These are phyloP conservation scores for Prunus yedoensis DNA, from an alignment of 331 rosid genomes.

Conservation along the genomic window DNA sequence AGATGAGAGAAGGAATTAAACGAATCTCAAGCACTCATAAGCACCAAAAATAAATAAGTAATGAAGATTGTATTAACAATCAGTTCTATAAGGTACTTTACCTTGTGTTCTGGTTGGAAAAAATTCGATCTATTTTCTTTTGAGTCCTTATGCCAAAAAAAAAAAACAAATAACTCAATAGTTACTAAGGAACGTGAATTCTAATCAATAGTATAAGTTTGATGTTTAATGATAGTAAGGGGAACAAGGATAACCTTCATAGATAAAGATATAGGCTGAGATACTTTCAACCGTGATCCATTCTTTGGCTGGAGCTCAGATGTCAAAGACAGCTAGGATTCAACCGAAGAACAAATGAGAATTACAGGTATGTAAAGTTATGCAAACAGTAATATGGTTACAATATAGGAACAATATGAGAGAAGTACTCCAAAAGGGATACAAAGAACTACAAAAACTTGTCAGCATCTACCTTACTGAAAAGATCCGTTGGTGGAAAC, in stretches of 20 bases:
- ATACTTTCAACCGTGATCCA: conserved; percentile 47
- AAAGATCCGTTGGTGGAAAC: conserved; percentile 72
- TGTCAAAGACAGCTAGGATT: conserved; percentile 69
- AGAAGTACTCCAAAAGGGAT: not conserved
- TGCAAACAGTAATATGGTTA: not conserved
- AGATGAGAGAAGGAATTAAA: conserved; percentile 5
- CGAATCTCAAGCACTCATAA: not conserved
- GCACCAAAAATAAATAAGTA: not conserved
- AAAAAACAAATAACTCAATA: conserved; percentile 48
- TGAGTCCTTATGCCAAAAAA: conserved; percentile 67
- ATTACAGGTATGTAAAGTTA: conserved; percentile 1
- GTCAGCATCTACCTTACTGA: conserved; percentile 64
- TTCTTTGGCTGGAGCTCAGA: conserved; percentile 53
- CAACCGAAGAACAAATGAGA: conserved; percentile 28
- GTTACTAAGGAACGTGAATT: conserved; percentile 18
- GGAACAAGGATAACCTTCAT: conserved; percentile 58
- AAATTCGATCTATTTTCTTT: conserved; percentile 78
- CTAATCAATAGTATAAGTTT: not conserved
- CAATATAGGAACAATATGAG: not conserved
- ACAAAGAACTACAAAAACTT: not conserved
- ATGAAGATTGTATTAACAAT: not conserved
- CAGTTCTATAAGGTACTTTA: conserved; percentile 27
- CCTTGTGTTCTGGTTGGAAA: conserved; percentile 62
- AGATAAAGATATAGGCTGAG: conserved; percentile 36
- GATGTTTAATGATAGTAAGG: conserved; percentile 1